Evolutionary conservation across 2,329 filamentous ascomycete genomes (phyloP).

Genomic region (Cyphellophora europaea): DNA sequence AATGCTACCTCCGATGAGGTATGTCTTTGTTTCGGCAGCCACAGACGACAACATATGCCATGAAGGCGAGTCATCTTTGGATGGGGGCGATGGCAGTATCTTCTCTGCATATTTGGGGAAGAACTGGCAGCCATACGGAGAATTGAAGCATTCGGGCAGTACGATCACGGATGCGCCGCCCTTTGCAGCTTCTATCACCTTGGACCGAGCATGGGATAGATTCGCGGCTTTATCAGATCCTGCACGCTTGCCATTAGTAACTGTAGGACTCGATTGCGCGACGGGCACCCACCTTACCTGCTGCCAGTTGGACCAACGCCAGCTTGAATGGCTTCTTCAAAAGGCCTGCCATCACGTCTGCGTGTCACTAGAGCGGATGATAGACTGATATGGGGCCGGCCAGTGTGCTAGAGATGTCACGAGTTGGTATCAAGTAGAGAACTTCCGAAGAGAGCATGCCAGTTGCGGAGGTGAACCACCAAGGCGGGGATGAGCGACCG

Average conservation of each 20-base stretch:
- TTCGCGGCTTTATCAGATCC: slow-evolving; percentile 76
- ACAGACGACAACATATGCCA: slow-evolving; percentile 76
- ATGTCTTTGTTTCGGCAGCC: slow-evolving; percentile 68
- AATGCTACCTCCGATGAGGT: slow-evolving; percentile 85
- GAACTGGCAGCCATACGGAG: slow-evolving; percentile 83
- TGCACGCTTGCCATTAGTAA: slow-evolving; percentile 20
- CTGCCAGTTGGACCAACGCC: slow-evolving; percentile 71
- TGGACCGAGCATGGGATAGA: slow-evolving; percentile 67
- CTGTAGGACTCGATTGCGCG: background rate
- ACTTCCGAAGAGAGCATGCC: too few species aligned
- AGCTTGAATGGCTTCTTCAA: slow-evolving; percentile 72
- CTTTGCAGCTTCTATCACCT: slow-evolving; percentile 71
- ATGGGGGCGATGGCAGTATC: slow-evolving; percentile 68
- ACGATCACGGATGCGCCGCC: slow-evolving; percentile 78
- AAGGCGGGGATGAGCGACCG: too few species aligned
- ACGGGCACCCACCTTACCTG: slow-evolving; percentile 37
- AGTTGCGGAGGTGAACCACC: too few species aligned
- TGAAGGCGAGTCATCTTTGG: slow-evolving; percentile 62
- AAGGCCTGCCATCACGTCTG: slow-evolving; percentile 46
- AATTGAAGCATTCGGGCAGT: slow-evolving; percentile 98
- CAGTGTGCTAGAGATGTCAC: too few species aligned
- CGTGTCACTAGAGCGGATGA: too few species aligned
- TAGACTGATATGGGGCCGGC: too few species aligned
- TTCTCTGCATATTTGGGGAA: slow-evolving; percentile 90
- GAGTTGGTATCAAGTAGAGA: too few species aligned